Percentiles rank a stretch among this genome's conserved stretches.
These are phyloP conservation scores for Pythium volutum DNA, from an alignment of 352 stramenopile genomes.

Conservation along the genomic window DNA sequence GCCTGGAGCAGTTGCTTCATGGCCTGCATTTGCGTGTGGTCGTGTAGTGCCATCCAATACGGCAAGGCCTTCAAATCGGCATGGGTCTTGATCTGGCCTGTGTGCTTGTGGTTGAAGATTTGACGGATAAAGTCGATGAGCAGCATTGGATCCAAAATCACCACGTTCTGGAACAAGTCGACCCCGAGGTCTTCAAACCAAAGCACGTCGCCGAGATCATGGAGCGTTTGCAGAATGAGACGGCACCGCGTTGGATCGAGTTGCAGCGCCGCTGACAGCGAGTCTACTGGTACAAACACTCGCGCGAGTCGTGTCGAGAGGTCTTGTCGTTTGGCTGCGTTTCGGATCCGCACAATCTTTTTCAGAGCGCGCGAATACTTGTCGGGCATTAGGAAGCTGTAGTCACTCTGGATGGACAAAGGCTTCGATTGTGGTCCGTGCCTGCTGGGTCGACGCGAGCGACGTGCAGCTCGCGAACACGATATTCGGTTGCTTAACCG, in stretches of 20 bases:
- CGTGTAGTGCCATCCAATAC: background rate
- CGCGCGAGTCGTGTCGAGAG: background rate
- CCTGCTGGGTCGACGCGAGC: background rate
- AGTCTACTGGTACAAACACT: background rate
- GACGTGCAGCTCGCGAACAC: background rate
- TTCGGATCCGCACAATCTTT: background rate
- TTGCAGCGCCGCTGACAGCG: background rate
- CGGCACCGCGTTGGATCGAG: background rate
- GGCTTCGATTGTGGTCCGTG: background rate
- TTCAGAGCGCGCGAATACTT: background rate
- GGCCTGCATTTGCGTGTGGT: constrained; percentile 1
- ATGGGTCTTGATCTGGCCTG: background rate
- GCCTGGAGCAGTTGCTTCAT: constrained; percentile 22
- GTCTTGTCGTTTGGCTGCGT: background rate
- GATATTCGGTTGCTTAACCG: background rate
- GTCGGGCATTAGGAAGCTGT: background rate
- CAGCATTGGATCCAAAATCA: constrained; percentile 1
- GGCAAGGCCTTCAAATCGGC: background rate
- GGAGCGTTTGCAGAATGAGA: background rate
- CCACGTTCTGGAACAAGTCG: background rate
- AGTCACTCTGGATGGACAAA: background rate
- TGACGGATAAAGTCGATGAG: constrained; percentile 12
- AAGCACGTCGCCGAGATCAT: constrained; percentile 13
- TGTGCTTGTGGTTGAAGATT: constrained; percentile 4
- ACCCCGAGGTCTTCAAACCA: background rate